Evolutionary conservation across 2,329 filamentous ascomycete species (phyloP).

Genomic region (Lasiodiplodia sp.): DNA sequence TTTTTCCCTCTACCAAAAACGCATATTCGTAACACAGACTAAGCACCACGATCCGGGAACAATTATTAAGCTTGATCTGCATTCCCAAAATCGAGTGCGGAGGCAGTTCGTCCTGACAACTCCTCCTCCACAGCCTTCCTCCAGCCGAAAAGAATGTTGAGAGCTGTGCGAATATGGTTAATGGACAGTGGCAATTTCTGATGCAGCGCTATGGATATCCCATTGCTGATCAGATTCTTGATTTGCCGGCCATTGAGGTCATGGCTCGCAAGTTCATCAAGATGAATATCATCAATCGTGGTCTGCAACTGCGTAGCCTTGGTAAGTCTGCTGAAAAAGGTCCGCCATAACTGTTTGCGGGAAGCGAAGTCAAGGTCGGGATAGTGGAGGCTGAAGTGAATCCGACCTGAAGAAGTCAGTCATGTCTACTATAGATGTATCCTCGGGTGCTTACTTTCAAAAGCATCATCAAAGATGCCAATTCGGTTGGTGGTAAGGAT

Average conservation of each 20-base stretch:
- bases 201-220: not conserved
- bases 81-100: not conserved
- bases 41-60: not conserved
- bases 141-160: not conserved
- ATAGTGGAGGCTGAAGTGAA: slow-evolving; percentile 33
- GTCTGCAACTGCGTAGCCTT: not conserved
- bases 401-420: slow-evolving; percentile 20
- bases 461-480: slow-evolving; percentile 30
- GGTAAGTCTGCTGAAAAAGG: slow-evolving; percentile 23
- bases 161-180: not conserved
- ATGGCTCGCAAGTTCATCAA: slow-evolving; percentile 12
- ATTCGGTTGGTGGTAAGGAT: slow-evolving; percentile 32
- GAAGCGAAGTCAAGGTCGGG: slow-evolving; percentile 8
- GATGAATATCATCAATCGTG: not conserved
- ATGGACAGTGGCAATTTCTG: not conserved
- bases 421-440: not conserved
- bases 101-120: not conserved
- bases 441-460: slow-evolving; percentile 15
- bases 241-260: slow-evolving; percentile 17
- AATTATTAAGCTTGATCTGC: not conserved
- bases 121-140: not conserved
- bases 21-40: no score
- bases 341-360: slow-evolving; percentile 29
- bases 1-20: no score
- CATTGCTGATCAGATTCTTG: slow-evolving; percentile 1